Evolutionary conservation across 495 filamentous ascomycete species (phyloP).

Genomic region (Hypoxylon subgilvum): DNA sequence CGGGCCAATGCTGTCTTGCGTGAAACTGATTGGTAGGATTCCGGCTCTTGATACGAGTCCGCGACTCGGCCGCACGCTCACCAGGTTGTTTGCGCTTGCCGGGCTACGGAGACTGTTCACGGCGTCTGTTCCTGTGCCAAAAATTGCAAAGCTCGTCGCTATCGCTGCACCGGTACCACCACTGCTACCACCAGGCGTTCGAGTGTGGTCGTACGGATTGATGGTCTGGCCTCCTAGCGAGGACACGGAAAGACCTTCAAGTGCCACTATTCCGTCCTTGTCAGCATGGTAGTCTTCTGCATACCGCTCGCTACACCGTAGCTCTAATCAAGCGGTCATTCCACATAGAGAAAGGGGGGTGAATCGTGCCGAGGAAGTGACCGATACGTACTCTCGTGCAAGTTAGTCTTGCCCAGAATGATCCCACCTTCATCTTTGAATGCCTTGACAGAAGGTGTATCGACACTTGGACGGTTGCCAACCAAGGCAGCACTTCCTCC

Average conservation of each 20-base stretch:
- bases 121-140: constrained; percentile 68
- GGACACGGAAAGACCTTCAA: constrained; percentile 67
- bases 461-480: constrained; percentile 48
- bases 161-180: constrained; percentile 67
- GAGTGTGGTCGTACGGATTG: constrained; percentile 66
- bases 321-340: neutral
- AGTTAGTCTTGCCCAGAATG: constrained; percentile 70
- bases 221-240: constrained; percentile 65
- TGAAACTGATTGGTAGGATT: constrained; percentile 65
- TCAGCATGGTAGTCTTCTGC: constrained; percentile 1
- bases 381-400: constrained; percentile 56
- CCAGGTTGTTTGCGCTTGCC: constrained; percentile 66
- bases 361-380: neutral
- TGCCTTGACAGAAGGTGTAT: constrained; percentile 58
- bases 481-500: constrained; percentile 57
- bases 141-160: constrained; percentile 62
- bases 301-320: neutral
- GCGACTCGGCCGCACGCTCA: constrained; percentile 65
- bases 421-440: constrained; percentile 63
- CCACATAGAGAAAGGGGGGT: constrained; percentile 2
- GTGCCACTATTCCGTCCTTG: constrained; percentile 49
- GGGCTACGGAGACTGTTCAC: constrained; percentile 68
- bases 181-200: constrained; percentile 69
- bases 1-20: constrained; percentile 66
- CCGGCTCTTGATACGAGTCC: constrained; percentile 60